phyloP scores from a whole-genome alignment of 345 rosid genomes.

The Melaleuca quinquenervia region DNA sequence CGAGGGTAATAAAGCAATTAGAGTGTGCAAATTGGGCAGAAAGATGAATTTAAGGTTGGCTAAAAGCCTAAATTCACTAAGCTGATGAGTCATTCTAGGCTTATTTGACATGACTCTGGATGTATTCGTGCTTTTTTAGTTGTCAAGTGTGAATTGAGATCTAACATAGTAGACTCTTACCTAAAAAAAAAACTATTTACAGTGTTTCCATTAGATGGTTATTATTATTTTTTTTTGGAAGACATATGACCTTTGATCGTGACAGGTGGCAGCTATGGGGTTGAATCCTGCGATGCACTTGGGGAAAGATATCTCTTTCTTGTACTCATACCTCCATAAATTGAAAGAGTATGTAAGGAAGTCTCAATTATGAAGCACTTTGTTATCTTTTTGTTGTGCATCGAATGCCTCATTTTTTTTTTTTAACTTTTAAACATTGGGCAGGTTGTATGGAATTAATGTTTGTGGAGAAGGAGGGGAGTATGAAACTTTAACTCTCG shows the following conservation, averaged over 20 bases:
- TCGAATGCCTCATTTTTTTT: background rate
- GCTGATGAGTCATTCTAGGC: background rate
- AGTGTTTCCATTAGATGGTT: background rate
- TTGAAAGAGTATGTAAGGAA: slow-evolving; percentile 65
- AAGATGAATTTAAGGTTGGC: background rate
- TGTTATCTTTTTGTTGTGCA: background rate
- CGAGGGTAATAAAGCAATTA: background rate
- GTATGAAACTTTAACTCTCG: slow-evolving; percentile 90
- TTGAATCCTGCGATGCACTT: slow-evolving; percentile 82
- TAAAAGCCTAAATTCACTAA: background rate
- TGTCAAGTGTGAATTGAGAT: background rate
- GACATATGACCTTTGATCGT: background rate
- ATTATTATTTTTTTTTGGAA: background rate
- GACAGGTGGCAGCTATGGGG: slow-evolving; percentile 92
- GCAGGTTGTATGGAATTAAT: slow-evolving; percentile 81
- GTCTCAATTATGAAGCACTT: background rate
- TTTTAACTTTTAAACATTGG: background rate
- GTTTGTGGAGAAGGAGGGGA: slow-evolving; percentile 99
- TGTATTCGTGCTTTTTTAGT: background rate
- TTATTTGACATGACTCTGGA: background rate
- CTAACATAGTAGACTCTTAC: background rate
- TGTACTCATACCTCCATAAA: slow-evolving; percentile 64
- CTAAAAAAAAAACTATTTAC: background rate
- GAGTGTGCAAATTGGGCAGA: background rate
- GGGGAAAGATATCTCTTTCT: slow-evolving; percentile 68